phyloP scores from a whole-genome alignment of 139 green algal species.

The Asterochloris erici region DNA sequence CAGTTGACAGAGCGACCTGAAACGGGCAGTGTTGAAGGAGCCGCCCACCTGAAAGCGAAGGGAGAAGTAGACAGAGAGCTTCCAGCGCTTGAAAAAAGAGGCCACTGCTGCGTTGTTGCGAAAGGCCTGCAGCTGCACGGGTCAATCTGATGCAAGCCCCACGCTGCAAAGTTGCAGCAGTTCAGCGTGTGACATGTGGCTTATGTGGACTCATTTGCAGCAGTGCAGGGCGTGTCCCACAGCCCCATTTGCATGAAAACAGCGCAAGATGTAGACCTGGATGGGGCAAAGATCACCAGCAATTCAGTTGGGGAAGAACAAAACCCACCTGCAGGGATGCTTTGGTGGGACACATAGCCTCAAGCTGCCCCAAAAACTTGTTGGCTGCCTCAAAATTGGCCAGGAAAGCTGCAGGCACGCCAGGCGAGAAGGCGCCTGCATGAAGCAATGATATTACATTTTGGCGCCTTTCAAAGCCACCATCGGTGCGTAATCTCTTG shows the following conservation, averaged over 20 bases:
- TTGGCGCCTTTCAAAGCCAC: too few relatives aligned
- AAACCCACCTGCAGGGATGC: constrained; percentile 20
- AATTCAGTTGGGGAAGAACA: constrained; percentile 6
- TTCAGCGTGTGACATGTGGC: too few relatives aligned
- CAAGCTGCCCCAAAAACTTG: constrained; percentile 55
- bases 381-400: constrained; percentile 68
- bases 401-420: constrained; percentile 79
- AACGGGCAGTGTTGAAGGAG: neutral
- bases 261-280: too few relatives aligned
- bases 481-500: too few relatives aligned
- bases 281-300: too few relatives aligned
- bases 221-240: too few relatives aligned
- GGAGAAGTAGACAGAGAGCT: constrained; percentile 91
- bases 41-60: constrained; percentile 72
- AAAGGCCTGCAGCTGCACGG: constrained; percentile 53
- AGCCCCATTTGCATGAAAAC: too few relatives aligned
- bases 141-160: neutral
- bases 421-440: constrained; percentile 79
- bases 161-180: neutral
- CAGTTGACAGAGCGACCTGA: too few relatives aligned
- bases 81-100: constrained; percentile 80
- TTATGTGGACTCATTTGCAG: too few relatives aligned
- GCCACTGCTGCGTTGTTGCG: constrained; percentile 43
- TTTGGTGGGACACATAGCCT: constrained; percentile 22
- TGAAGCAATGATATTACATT: neutral